phyloP scores from a whole-genome alignment of 2,329 filamentous ascomycete genomes.

The Scedosporium apiospermum region DNA sequence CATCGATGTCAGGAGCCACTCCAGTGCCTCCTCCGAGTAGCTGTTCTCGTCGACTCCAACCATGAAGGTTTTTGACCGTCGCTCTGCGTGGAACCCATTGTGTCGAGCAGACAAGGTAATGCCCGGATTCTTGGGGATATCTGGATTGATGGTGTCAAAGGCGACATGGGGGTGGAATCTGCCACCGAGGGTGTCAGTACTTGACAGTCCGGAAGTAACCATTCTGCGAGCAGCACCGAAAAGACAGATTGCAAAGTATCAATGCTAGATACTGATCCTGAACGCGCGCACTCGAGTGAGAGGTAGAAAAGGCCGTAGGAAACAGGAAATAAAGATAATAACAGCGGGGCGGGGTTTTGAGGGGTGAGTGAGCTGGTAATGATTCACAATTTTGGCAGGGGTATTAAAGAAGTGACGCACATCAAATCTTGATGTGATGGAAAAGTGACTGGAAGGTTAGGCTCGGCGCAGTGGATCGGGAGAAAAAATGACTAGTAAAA shows the following conservation, averaged over 20 bases:
- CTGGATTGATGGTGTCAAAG: conserved; percentile 50
- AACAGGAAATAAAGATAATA: background rate
- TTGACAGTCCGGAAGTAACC: conserved; percentile 1
- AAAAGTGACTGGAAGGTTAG: background rate
- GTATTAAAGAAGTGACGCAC: background rate
- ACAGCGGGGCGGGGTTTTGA: background rate
- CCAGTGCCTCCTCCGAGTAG: conserved; percentile 84
- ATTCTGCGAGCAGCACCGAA: background rate
- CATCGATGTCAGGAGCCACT: conserved; percentile 86
- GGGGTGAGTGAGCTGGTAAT: background rate
- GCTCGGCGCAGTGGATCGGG: background rate
- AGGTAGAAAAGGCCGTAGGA: background rate
- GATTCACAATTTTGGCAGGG: background rate
- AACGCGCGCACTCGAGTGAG: background rate
- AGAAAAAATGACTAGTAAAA: too few species aligned
- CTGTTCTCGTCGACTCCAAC: conserved; percentile 85
- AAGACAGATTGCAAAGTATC: background rate
- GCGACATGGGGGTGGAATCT: conserved; percentile 52
- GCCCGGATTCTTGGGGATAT: conserved; percentile 51
- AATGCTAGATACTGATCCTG: background rate
- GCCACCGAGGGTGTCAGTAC: conserved; percentile 20
- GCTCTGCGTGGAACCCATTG: conserved; percentile 71
- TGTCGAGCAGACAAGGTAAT: conserved; percentile 81
- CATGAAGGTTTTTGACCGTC: conserved; percentile 78
- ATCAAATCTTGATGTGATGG: background rate